Base-by-base conservation (phyloP, 306 rosid genomes). In the Trichosanthes truncata region DNA sequence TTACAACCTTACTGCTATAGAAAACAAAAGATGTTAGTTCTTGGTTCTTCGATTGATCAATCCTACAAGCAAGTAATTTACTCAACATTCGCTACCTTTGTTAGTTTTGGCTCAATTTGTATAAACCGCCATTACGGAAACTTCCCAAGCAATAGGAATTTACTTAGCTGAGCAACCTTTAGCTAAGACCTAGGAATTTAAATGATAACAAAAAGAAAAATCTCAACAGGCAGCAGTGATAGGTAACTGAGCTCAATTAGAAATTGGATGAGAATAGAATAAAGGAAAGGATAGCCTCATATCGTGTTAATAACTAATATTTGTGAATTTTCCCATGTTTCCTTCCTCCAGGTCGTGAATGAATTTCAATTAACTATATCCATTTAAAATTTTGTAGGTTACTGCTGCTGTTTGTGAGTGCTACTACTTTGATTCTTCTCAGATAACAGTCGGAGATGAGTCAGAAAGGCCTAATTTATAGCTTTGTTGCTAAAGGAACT, bases 401-500 rank as follows among this genome's bases (percentile, higher is more conserved):
- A 79, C 77, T 46, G 51, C 67, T 87, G 82, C 60, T 76, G 84
- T 82, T 61, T n/a, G 69, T 61, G 78, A 79, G 45, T 48, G 82
- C 60, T 72, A 56, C 78, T 26, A 26, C 21, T 77, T 79, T 77
- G 74, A 84, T 76, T 53, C 49, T 77, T 43, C 60, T 21, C 31
- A 49, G 59, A 41, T 45, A 77, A 46, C 57, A 31, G 36, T 41
- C 46, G 46, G 85, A 89, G 87, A 95, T 95, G 98, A 92, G 90
- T 91, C 92, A 87, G 82, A 89, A 80, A 77, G 98, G 97, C 78
- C 89, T 95, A 51, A 95, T 95, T 21, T 95, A 95, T 82, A 92
- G 98, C 88, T 95, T 95, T 85, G 97, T 92, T 84, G 97, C 97
- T 33, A 95, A 91, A 85, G 97, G 98, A 69, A 84, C 83, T 35